phyloP scores from a whole-genome alignment of 2,329 filamentous ascomycete species.

The Colletotrichum trifolii region DNA sequence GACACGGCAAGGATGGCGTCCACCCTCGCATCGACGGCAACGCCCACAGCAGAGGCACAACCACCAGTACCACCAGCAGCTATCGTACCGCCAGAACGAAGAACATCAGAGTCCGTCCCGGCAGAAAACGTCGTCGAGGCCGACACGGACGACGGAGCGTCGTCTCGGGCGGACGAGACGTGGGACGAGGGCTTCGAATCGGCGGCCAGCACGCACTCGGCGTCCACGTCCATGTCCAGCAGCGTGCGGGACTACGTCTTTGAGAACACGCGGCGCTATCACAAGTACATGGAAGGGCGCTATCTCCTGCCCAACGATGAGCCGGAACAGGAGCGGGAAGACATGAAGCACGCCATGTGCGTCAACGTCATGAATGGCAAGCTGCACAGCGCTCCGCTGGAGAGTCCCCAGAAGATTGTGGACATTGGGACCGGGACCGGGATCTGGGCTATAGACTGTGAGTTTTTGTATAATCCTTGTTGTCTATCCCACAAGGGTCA shows the following conservation, averaged over 20 bases:
- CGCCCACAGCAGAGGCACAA: neutral
- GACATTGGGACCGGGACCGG: constrained; percentile 58
- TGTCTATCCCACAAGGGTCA: too few relatives aligned
- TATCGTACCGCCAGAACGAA: neutral
- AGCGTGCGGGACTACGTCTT: constrained; percentile 41
- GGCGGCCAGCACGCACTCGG: constrained; percentile 21
- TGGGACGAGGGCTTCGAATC: constrained; percentile 26
- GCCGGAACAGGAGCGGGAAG: constrained; percentile 34
- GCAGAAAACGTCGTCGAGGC: constrained; percentile 27
- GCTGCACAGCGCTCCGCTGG: constrained; percentile 47
- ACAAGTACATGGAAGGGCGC: constrained; percentile 53
- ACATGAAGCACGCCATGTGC: constrained; percentile 36
- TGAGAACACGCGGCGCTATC: constrained; percentile 53
- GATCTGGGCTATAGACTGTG: constrained; percentile 56
- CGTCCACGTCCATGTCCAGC: constrained; percentile 26
- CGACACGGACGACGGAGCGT: constrained; percentile 21
- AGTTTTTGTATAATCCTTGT: constrained; percentile 6
- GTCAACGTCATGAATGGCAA: constrained; percentile 50
- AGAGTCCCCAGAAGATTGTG: constrained; percentile 52
- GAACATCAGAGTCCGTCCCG: neutral
- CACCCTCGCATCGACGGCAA: neutral
- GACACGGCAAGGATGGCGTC: too few relatives aligned
- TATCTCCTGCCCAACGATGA: constrained; percentile 55
- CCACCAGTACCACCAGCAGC: neutral
- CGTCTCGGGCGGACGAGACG: neutral